Base-by-base conservation (phyloP, 768 basidiomycete genomes). In the Pleurotus tuber-regium region DNA sequence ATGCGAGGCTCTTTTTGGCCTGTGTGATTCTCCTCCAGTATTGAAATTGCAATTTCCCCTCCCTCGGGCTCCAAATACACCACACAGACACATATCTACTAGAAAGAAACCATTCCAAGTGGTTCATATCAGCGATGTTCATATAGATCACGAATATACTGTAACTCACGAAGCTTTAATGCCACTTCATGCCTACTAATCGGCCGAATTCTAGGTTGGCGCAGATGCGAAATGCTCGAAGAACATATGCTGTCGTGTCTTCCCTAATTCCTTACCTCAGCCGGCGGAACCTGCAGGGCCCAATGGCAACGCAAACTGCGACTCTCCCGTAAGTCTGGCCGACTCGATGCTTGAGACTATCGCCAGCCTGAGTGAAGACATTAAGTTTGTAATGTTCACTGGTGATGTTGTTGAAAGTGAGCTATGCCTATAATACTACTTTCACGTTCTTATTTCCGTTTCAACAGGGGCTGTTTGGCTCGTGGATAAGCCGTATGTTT, bases 71-170 rank as follows among this genome's bases (percentile, higher is more conserved):
- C 64, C 65, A 5, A 43, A 51, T 11, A 21, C 53, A 4, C 60
- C 61, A n/a, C 44, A 51, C 24, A 44, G 39, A n/a, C 59, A 49
- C 30, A 46, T 24, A 31, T 61, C 61, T 10, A 50, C 35, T 2
- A 59, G 64, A 19, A 53, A 46, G 23, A 23, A 48, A 40, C 61
- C 70, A 3, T 58, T 72, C 50, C 60, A 66, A 44, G 65, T 73
- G 7, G 65, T 67, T 7, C 72, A 74, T 47, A 58, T 74, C 35
- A 68, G 66, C 42, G 73, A 74, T 53, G 67, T 72, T 14, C 73
- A 74, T 50, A 70, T 74, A 33, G 72, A 73, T 48, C 60, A 68
- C 9, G 35, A 62, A 12, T 73, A 74, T 54, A 62, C 61, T 2
- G 68, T 69, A 43, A 29, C 62, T 56, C 24, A 8, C 7, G 26